Evolutionary conservation across 202 grass and related monocot genomes (phyloP), one percentile per base, ranked within the genome.

Genomic region (Cymbopogon flexuosus): DNA sequence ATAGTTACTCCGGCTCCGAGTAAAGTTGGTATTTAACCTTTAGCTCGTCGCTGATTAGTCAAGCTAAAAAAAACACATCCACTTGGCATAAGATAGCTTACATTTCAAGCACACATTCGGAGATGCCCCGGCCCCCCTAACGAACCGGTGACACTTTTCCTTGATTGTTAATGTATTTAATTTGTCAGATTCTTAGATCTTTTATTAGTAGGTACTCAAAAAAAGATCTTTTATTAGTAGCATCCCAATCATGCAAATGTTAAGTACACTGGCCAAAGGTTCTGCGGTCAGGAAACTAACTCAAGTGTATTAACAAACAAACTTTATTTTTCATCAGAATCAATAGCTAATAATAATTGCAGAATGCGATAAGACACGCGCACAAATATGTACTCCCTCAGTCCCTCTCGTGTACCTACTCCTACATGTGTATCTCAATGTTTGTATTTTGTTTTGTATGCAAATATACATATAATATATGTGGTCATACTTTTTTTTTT

Each of bases 51-150:
- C 65, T n/a, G 37, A 66, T 65, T 81, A 78, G 46, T 67, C 45
- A 67, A 66, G 73, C 72, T 67, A 33, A 71, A 77, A 81, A 67
- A 67, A 81, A 73, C 37, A 16, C 74, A 60, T 60, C 72, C 77
- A 73, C 77, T 77, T 61, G 47, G 63, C 72, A 68, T 85, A 85
- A 51, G 78, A 60, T 85, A 82, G 83, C 87, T 89, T 85, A 68
- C 73, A 89, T 82, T 68, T 82, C 66, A 89, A 85, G 87, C 87
- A 85, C 66, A 82, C 83, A 82, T 73, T 78, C 41, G 30, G 37
- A 85, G 78, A 89, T 81, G 58, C 59, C 19, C 45, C 43, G 43
- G 13, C 12, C 43, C 47, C 3, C 2, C n/a, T 75, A 46, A 29
- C 15, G 72, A 40, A 73, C 47, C 80, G 6, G 68, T 8, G 37